Base-by-base conservation (phyloP, 2,329 filamentous ascomycete species). In the Talaromyces pinophilus region DNA sequence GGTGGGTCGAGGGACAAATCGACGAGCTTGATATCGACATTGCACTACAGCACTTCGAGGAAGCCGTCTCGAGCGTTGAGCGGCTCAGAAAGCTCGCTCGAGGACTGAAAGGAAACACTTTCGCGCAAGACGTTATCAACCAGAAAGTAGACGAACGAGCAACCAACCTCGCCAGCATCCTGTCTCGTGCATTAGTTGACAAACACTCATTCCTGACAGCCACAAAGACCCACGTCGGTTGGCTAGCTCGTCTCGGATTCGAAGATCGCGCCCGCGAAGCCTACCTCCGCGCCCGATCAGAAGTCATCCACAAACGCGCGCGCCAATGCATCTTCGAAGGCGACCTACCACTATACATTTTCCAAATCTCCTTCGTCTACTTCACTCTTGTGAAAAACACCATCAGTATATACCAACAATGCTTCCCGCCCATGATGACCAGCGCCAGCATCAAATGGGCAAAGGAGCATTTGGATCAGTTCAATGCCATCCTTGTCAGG, bases 401-500 rank as follows among this genome's bases (percentile, higher is more conserved):
- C 0, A 91, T 98, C 67, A 86, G 87, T 73, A 93, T 92, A 74
- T 97, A 95, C 79, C 92, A 96, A 82, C 79, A 81, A 63, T 96
- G 92, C 76, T 98, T 98, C 76, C 90, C 93, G 11, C 86, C 92
- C 30, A 84, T 88, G 15, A 92, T 95, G 82, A 96, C 95, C 86
- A 96, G 92, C 73, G 93, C 93, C 0, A 96, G 93, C 72, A 94
- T 99, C 72, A 96, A 94, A 75, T 99, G 95, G 95, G 93, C 93
- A n/a, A 98, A 97, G 79, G 90, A 95, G 72, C 89, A 96, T 75
- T 88, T 98, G 1, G 93, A 97, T 72, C 88, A 88, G 1, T 98
- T 98, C 82, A 98, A 97, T 73, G 85, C 84, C 55, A 88, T 95
- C 61, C 83, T 99, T 44, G 87, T 86, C 42, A 85, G 94, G 67